Base-by-base conservation (phyloP, 2,329 filamentous ascomycete species). In the Sporothrix protearum region DNA sequence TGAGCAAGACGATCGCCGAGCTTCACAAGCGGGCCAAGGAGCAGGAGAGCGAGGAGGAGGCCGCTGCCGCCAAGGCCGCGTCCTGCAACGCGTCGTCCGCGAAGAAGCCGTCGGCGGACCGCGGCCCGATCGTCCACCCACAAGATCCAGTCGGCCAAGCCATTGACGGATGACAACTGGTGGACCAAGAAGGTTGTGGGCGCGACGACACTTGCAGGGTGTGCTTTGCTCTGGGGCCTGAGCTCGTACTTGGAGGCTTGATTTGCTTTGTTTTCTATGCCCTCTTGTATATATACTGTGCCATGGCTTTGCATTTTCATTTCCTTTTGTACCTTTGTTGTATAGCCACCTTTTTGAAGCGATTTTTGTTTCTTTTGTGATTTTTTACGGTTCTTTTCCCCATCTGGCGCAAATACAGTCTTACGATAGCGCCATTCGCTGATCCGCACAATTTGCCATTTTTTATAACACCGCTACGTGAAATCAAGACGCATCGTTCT, bases 1-100 rank as follows among this genome's bases (percentile, higher is more conserved):
- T 97, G 64, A 92, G 92, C 78, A 86, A 84, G 81, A 89, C 86
- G 49, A 91, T 91, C 76, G 84, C 86, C 2, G 81, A 84, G 73
- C 80, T 87, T 77, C 85, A 82, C 77, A 79, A 81, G 74, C 81
- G 82, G 73, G 85, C 85, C 4, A 83, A 83, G 2, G 83, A 84
- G 74, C 39, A 69, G 64, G 81, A 83, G 36, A 39, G 30, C 2
- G 83, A 83, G 1, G 82, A 84, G 74, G 25, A 64, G 25, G 63
- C 68, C 16, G 64, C 63, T 12, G 53, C 51, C 1, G 66, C 68
- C 1, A 53, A 45, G 25, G 47, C 45, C 10, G 53, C 45, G 10
- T 19, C 49, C 4, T n/a, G 51, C 2, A 55, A 69, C 28, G 39
- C 75, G 68, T 74, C 68, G 9, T 47, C 47, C 0, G 9, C 69